Conservation (phyloP, 257 asterid species). For the Ocimum tenuiflorum region DNA sequence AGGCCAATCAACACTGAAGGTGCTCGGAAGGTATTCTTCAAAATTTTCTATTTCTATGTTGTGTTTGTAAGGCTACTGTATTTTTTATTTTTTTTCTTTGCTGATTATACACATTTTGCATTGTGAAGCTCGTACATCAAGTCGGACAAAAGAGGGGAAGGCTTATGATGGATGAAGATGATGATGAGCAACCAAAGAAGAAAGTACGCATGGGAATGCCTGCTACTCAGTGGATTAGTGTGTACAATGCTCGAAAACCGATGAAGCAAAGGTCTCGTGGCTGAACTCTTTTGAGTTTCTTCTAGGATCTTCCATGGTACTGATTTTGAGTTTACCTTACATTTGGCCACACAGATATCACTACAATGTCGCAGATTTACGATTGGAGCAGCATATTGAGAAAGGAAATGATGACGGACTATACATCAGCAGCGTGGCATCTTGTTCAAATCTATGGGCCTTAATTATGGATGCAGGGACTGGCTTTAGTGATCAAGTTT, state of each 20-base stretch:
- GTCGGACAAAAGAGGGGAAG: constrained; percentile 65
- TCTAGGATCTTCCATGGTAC: not conserved
- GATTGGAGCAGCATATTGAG: constrained; percentile 59
- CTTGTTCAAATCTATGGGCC: constrained; percentile 66
- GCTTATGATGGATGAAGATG: constrained; percentile 38
- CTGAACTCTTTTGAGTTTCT: not conserved
- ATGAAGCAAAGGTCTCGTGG: constrained; percentile 57
- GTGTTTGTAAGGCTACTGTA: not conserved
- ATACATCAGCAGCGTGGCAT: constrained; percentile 57
- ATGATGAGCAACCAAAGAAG: constrained; percentile 57
- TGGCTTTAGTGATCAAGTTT: constrained; percentile 54
- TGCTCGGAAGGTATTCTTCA: constrained; percentile 50
- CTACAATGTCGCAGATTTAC: constrained; percentile 51
- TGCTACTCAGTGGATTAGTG: constrained; percentile 64
- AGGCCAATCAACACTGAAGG: constrained; percentile 65
- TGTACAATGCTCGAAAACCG: constrained; percentile 52
- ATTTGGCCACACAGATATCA: constrained; percentile 52
- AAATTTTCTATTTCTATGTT: not conserved
- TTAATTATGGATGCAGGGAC: constrained; percentile 78
- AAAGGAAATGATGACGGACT: constrained; percentile 73
- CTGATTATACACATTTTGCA: not conserved
- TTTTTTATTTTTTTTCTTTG: not conserved
- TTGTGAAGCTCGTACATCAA: constrained; percentile 37
- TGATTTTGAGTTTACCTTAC: not conserved
- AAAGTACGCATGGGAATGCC: constrained; percentile 64